Evolutionary conservation across 192 early-diverging fungal species (phyloP).

Genomic region (Phycomyces nitens): DNA sequence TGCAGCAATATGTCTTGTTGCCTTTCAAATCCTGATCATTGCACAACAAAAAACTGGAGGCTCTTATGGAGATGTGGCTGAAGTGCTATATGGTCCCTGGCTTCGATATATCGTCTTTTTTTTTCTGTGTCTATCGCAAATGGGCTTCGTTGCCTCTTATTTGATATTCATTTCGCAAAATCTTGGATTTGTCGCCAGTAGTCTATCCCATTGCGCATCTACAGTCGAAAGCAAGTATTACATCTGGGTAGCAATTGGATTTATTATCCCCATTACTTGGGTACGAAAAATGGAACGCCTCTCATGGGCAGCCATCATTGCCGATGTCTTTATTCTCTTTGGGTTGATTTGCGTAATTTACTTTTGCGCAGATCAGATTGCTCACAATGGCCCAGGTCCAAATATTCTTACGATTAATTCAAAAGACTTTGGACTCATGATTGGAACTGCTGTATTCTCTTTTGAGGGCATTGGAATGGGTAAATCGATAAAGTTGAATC

Average conservation of each 20-base stretch:
- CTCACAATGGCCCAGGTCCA: slow-evolving; percentile 44
- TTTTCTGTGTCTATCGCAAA: slow-evolving; percentile 62
- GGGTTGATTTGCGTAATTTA: slow-evolving; percentile 64
- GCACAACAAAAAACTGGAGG: slow-evolving; percentile 50
- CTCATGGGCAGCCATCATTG: slow-evolving; percentile 57
- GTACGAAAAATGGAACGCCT: slow-evolving; percentile 56
- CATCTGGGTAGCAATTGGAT: slow-evolving; percentile 66
- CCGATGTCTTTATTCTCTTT: slow-evolving; percentile 72
- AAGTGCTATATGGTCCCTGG: slow-evolving; percentile 42
- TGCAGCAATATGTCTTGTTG: slow-evolving; percentile 58
- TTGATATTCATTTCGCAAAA: slow-evolving; percentile 87
- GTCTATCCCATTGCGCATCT: slow-evolving; percentile 53
- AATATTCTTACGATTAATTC: slow-evolving; percentile 56
- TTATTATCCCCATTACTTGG: slow-evolving; percentile 67
- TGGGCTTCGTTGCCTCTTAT: slow-evolving; percentile 86
- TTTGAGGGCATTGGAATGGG: slow-evolving; percentile 43
- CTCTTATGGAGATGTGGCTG: slow-evolving; percentile 56
- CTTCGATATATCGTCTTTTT: slow-evolving; percentile 30
- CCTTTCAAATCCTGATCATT: slow-evolving; percentile 44
- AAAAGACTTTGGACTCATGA: slow-evolving; percentile 60
- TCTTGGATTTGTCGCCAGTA: slow-evolving; percentile 64
- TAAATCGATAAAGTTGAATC: neutral
- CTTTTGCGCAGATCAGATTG: slow-evolving; percentile 49
- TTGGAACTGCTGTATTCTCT: slow-evolving; percentile 61
- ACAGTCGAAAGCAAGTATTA: slow-evolving; percentile 62